Evolutionary conservation across 495 filamentous ascomycete genomes (phyloP).

Genomic region (Xylona heveae): DNA sequence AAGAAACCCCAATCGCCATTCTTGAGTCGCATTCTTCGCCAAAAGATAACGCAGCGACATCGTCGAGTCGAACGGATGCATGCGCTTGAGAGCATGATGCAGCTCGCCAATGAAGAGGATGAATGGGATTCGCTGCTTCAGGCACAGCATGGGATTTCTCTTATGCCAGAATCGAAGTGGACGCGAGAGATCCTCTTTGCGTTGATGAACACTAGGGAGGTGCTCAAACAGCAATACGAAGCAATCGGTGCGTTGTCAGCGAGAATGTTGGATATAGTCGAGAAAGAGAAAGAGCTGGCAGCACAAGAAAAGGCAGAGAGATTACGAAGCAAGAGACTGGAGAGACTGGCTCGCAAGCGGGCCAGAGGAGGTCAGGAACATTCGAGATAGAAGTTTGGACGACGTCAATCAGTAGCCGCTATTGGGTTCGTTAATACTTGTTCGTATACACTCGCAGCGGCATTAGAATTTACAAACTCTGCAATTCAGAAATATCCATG

Average conservation of each 20-base stretch:
- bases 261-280: constrained; percentile 25
- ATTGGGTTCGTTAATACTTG: too few species aligned
- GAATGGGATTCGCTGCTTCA: constrained; percentile 26
- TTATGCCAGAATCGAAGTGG: constrained; percentile 5
- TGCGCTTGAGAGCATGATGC: constrained; percentile 15
- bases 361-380: constrained; percentile 5
- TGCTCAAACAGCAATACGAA: constrained; percentile 7
- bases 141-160: constrained; percentile 3
- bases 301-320: constrained; percentile 17
- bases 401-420: too few species aligned
- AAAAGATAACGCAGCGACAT: constrained; percentile 21
- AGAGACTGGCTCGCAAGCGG: not conserved
- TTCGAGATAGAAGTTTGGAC: too few species aligned
- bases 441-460: too few species aligned
- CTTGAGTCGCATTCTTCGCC: constrained; percentile 32
- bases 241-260: constrained; percentile 18
- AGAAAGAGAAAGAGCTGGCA: constrained; percentile 22
- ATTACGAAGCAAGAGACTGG: constrained; percentile 2
- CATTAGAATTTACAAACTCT: too few species aligned
- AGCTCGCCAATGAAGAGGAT: constrained; percentile 33
- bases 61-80: constrained; percentile 15
- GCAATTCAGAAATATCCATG: too few species aligned
- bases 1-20: constrained; percentile 42
- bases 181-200: constrained; percentile 4
- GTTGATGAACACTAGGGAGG: constrained; percentile 5